Percentiles rank a stretch among this genome's conserved stretches.
Evolutionary conservation across 2,329 filamentous ascomycete species (phyloP).

Genomic region (Fusarium siculi): DNA sequence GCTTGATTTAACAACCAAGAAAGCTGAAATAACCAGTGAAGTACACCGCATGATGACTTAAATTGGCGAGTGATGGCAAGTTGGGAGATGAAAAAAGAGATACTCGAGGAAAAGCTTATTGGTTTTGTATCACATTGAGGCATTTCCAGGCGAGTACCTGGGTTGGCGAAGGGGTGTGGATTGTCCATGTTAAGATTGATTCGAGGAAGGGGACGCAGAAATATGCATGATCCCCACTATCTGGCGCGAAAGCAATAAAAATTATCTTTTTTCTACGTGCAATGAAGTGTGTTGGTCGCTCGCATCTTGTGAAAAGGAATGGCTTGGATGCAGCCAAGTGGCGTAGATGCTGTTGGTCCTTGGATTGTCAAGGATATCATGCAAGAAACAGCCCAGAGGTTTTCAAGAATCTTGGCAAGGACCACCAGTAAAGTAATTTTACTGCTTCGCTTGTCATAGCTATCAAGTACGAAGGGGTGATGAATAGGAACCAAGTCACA

Average conservation of each 20-base stretch:
- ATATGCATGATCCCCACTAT: not conserved
- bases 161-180: not conserved
- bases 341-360: not conserved
- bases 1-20: not conserved
- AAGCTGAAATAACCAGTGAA: not conserved
- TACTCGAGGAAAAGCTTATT: not conserved
- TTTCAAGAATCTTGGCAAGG: not conserved
- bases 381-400: not conserved
- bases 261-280: not conserved
- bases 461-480: not conserved
- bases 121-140: not conserved
- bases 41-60: conserved; percentile 2
- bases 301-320: not conserved
- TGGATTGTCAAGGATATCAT: not conserved
- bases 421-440: too few species aligned
- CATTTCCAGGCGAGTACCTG: not conserved
- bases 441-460: too few species aligned
- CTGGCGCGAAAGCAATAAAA: not conserved
- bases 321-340: not conserved
- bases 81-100: not conserved
- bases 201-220: not conserved
- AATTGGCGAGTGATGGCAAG: not conserved
- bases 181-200: not conserved
- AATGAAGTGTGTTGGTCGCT: not conserved
- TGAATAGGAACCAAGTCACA: not conserved